A percentile compares a stretch with the other conserved stretches of the same genome.
Evolutionary conservation across 441 rosid species (phyloP).

Genomic region (Dalechampia spathulata): DNA sequence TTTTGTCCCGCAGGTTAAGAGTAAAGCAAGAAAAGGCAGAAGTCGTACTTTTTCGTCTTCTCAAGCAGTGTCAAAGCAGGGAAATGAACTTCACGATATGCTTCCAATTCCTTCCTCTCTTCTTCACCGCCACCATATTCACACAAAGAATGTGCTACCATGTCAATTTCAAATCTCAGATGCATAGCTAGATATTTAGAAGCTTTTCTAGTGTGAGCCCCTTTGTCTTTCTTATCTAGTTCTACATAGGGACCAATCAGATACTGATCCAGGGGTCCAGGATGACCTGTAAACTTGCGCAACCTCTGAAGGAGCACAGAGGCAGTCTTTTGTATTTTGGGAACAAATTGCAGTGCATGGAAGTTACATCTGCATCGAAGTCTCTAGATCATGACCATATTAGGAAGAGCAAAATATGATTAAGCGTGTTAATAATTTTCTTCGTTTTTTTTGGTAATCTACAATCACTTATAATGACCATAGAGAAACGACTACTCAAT

Average conservation of each 20-base stretch:
- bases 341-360: slow-evolving; percentile 68
- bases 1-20: too few species aligned
- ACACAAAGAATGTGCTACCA: slow-evolving; percentile 98
- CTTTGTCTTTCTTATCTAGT: slow-evolving; percentile 32
- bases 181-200: slow-evolving; percentile 79
- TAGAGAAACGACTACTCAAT: slow-evolving; percentile 16
- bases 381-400: slow-evolving; percentile 67
- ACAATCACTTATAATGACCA: slow-evolving; percentile 7
- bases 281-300: slow-evolving; percentile 40
- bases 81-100: slow-evolving; percentile 81
- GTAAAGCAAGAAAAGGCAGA: slow-evolving; percentile 3
- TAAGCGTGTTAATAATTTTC: too few species aligned
- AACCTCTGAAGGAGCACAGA: slow-evolving; percentile 68
- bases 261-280: slow-evolving; percentile 59
- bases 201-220: slow-evolving; percentile 34
- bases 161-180: slow-evolving; percentile 92
- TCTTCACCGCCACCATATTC: slow-evolving; percentile 88
- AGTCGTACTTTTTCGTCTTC: slow-evolving; percentile 52
- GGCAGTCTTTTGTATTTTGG: slow-evolving; percentile 84
- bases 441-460: too few species aligned
- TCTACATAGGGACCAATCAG: slow-evolving; percentile 71
- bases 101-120: slow-evolving; percentile 67
- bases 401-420: slow-evolving; percentile 28
- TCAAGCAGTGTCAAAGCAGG: slow-evolving; percentile 60
- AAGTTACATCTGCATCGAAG: slow-evolving; percentile 99